phyloP scores from a whole-genome alignment of 306 rosid species.

The Castanea sativa region DNA sequence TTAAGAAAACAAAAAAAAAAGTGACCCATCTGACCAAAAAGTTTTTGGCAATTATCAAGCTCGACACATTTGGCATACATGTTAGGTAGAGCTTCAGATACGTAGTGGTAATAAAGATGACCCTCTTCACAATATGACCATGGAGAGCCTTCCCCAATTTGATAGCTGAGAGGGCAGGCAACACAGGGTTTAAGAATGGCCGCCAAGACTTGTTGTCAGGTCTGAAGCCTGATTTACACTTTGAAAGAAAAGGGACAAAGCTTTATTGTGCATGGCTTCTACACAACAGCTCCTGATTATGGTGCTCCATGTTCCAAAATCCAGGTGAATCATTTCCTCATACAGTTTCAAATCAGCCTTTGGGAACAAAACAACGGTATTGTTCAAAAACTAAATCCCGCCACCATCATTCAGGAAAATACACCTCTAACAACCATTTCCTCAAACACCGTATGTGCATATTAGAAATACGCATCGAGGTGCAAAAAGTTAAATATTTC shows the following conservation, averaged over 20 bases:
- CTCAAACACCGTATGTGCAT: constrained; percentile 57
- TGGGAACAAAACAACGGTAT: no score
- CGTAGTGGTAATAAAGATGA: constrained; percentile 51
- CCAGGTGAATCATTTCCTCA: constrained; percentile 41
- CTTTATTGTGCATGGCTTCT: constrained; percentile 48
- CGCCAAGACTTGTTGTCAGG: constrained; percentile 52
- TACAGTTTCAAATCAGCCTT: background rate
- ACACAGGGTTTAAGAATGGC: constrained; percentile 68
- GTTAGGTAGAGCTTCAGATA: constrained; percentile 72
- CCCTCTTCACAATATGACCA: constrained; percentile 63
- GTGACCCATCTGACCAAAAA: constrained; percentile 51
- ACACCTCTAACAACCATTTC: constrained; percentile 53
- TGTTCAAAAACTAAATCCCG: no score
- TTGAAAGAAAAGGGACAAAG: constrained; percentile 46
- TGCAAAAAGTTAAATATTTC: constrained; percentile 57
- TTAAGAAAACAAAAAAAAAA: constrained; percentile 29
- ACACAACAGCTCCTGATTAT: constrained; percentile 39
- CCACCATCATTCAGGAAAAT: constrained; percentile 38
- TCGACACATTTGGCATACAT: constrained; percentile 76
- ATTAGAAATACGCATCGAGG: constrained; percentile 48
- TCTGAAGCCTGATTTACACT: constrained; percentile 38
- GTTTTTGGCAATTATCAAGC: constrained; percentile 52
- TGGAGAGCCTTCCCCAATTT: constrained; percentile 67
- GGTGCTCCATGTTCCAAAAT: constrained; percentile 44
- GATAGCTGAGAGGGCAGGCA: constrained; percentile 47